Conservation (phyloP, 805 yeast genomes). For the Diddensiella caesifluorescens region DNA sequence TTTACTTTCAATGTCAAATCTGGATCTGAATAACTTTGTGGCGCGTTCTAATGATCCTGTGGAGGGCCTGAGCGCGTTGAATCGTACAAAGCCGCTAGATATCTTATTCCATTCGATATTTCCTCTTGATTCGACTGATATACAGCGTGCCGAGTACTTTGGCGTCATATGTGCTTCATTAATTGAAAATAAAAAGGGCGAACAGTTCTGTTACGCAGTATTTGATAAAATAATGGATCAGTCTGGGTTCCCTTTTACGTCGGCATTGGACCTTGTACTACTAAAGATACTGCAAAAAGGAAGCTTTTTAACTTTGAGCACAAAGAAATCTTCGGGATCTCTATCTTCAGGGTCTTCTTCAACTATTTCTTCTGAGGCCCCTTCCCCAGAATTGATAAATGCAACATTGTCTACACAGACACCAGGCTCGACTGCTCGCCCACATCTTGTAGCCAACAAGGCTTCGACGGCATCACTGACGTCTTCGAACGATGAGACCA, state of each 20-base stretch:
- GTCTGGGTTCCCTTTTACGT: constrained; percentile 12
- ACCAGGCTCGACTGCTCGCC: not conserved
- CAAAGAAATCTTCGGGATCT: not conserved
- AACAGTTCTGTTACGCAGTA: constrained; percentile 18
- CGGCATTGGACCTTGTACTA: constrained; percentile 16
- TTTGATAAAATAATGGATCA: constrained; percentile 19
- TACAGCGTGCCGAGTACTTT: constrained; percentile 26
- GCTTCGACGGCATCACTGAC: constrained; percentile 16
- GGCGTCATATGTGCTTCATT: constrained; percentile 24
- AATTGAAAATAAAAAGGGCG: constrained; percentile 20
- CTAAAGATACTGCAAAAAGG: constrained; percentile 21
- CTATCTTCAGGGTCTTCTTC: constrained; percentile 7
- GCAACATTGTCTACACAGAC: constrained; percentile 3
- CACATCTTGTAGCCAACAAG: constrained; percentile 3
- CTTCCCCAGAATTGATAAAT: constrained; percentile 15
- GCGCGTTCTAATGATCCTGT: constrained; percentile 14
- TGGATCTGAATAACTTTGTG: constrained; percentile 20
- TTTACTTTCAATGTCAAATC: constrained; percentile 20
- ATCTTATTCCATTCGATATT: constrained; percentile 30
- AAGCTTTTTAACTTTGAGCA: constrained; percentile 13
- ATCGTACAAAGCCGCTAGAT: constrained; percentile 27
- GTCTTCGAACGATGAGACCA: constrained; percentile 15
- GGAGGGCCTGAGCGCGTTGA: constrained; percentile 23
- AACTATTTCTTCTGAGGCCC: constrained; percentile 12
- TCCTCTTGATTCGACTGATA: constrained; percentile 23